Conservation (phyloP, 2,329 filamentous ascomycete species). For the Pestalotiopsis sp. region DNA sequence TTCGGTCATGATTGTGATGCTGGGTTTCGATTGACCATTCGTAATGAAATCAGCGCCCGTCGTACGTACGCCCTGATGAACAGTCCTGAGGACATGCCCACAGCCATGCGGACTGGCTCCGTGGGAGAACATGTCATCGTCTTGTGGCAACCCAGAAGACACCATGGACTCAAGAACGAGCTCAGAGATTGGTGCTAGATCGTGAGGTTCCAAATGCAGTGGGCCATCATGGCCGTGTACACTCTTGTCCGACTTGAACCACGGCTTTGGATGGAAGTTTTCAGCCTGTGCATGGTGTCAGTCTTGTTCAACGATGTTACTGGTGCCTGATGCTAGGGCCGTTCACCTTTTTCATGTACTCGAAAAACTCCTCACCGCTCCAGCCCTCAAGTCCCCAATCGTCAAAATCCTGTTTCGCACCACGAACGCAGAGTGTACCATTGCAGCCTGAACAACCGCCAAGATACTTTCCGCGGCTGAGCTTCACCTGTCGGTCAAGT, state of each 20-base stretch:
- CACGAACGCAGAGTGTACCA: constrained; percentile 11
- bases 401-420: constrained; percentile 9
- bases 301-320: not conserved
- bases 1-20: constrained; percentile 51
- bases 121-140: constrained; percentile 60
- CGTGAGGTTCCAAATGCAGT: constrained; percentile 59
- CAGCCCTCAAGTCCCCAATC: constrained; percentile 11
- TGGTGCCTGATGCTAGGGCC: not conserved
- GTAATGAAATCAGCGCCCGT: constrained; percentile 57
- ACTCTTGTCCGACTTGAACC: constrained; percentile 52
- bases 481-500: constrained; percentile 4
- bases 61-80: constrained; percentile 53
- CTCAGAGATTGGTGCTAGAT: constrained; percentile 61
- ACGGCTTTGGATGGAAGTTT: constrained; percentile 59
- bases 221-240: constrained; percentile 55
- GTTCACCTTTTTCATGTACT: constrained; percentile 57
- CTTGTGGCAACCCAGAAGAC: constrained; percentile 55
- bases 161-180: constrained; percentile 57
- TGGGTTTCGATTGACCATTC: constrained; percentile 39
- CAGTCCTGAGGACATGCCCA: constrained; percentile 56
- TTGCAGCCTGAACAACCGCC: constrained; percentile 12
- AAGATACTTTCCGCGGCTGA: constrained; percentile 14
- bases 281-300: constrained; percentile 42
- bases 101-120: constrained; percentile 56
- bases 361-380: constrained; percentile 60